Evolutionary conservation across 768 basidiomycete genomes (phyloP).

Genomic region (Coprinopsis marcescibilis): DNA sequence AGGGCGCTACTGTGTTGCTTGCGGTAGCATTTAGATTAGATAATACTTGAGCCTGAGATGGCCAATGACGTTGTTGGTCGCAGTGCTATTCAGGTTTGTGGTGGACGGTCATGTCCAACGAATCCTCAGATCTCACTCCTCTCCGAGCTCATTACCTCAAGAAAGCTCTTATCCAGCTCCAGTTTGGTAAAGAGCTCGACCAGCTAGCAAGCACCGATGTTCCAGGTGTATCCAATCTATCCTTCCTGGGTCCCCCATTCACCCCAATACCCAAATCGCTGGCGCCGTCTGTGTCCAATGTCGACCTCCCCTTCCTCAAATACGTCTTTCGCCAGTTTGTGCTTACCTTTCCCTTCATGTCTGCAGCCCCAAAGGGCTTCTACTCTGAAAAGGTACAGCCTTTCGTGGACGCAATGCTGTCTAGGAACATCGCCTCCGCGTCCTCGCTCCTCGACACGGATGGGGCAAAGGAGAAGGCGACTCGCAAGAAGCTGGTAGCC

Average conservation of each 20-base stretch:
- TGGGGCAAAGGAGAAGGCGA: constrained; percentile 43
- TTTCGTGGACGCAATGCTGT: constrained; percentile 76
- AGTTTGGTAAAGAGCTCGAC: constrained; percentile 77
- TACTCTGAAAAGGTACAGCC: constrained; percentile 95
- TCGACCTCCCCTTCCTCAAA: constrained; percentile 83
- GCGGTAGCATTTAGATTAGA: too few species aligned
- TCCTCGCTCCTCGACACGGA: constrained; percentile 50
- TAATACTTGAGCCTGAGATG: too few species aligned
- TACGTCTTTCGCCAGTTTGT: constrained; percentile 92
- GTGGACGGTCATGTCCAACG: neutral
- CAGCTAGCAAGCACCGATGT: constrained; percentile 43
- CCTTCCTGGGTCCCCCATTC: constrained; percentile 88
- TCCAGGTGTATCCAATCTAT: constrained; percentile 55
- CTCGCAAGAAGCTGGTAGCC: constrained; percentile 60
- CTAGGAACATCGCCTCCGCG: constrained; percentile 67
- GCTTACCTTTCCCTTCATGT: constrained; percentile 93
- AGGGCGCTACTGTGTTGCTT: too few species aligned
- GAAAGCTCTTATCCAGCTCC: constrained; percentile 86
- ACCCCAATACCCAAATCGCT: constrained; percentile 53
- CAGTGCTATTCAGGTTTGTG: neutral
- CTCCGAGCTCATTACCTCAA: constrained; percentile 97
- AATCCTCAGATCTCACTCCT: constrained; percentile 54
- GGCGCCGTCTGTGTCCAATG: constrained; percentile 24
- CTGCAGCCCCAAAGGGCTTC: constrained; percentile 82
- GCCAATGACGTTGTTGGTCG: neutral